Evolutionary conservation across 345 rosid species (phyloP), one percentile per base, ranked within the genome.

Genomic region (Bretschneidera sinensis): DNA sequence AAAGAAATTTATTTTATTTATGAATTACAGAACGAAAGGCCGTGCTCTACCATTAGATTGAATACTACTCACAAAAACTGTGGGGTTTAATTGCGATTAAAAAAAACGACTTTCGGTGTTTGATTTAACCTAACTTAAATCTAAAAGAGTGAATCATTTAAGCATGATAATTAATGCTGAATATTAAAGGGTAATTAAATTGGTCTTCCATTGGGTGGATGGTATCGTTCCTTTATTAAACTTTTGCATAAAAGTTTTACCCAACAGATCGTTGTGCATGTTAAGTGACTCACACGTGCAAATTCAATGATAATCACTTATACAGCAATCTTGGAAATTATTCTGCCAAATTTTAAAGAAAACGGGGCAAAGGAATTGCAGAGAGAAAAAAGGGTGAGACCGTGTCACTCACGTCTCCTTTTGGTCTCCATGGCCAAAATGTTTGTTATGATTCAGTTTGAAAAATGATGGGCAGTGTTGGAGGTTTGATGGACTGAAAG

Each of bases 221-320:
- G 61, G 70, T 6, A 1, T 49, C 9, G 6, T 18, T 14, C 8
- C 6, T 49, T 49, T 6, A 17, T 8, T 1, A 51, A 51, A 51
- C 1, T 13, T 1, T 34, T 19, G 20, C 52, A 55, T 7, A 28
- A n/a, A 24, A 49, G 57, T 49, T 33, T 35, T 25, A 24, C 54
- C 58, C 17, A 45, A 57, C 39, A 60, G 48, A 54, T 43, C 28
- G 66, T 61, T 63, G 65, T 69, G 54, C 35, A 67, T 70, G 67
- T 49, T 70, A 52, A 59, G 48, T 77, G 54, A 66, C 60, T 71
- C 81, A 74, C 95, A 88, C 91, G 89, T 81, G 89, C 77, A 79
- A 53, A 11, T 39, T 11, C 11, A 14, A 39, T 39, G 15, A 39
- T 39, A 11, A 39, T 39, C 45, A 39, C 45, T 39, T 14, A 59